Percentiles rank a stretch among this genome's conserved stretches.
Evolutionary conservation across 495 filamentous ascomycete species (phyloP).

Genomic region (Neurospora sp.): DNA sequence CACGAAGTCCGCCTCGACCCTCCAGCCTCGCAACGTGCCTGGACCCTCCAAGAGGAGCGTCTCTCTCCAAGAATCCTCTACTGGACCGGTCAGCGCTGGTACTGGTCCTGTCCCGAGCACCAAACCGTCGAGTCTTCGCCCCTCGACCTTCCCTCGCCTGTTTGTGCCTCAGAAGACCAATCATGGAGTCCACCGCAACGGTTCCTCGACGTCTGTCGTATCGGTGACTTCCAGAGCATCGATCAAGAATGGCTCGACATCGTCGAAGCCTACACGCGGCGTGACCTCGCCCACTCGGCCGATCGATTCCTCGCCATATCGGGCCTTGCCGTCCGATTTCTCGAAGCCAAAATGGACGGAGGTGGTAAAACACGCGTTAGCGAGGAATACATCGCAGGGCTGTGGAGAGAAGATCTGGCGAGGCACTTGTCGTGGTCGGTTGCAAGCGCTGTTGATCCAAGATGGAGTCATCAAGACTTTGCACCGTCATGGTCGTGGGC

Average conservation of each 20-base stretch:
- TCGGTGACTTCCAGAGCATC: conserved; percentile 15
- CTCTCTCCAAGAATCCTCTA: conserved; percentile 24
- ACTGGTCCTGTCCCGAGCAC: conserved; percentile 23
- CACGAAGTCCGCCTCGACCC: conserved; percentile 16
- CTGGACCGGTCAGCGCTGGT: conserved; percentile 22
- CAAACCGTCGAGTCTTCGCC: conserved; percentile 15
- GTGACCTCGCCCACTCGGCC: conserved; percentile 17
- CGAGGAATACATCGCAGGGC: conserved; percentile 21
- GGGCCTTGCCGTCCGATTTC: conserved; percentile 24
- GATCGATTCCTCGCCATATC: conserved; percentile 24
- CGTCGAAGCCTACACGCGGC: conserved; percentile 21
- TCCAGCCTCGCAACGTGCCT: conserved; percentile 18
- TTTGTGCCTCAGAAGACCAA: background rate
- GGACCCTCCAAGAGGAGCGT: conserved; percentile 26
- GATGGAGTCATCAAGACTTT: conserved; percentile 13
- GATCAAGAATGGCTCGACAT: conserved; percentile 27
- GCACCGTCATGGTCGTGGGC: conserved; percentile 26
- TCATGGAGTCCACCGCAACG: conserved; percentile 16
- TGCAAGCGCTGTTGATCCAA: conserved; percentile 6
- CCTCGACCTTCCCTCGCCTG: background rate
- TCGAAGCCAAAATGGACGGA: conserved; percentile 17
- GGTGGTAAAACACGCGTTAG: conserved; percentile 7
- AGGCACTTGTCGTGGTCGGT: conserved; percentile 22
- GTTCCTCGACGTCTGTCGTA: conserved; percentile 18
- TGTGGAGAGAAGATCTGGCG: conserved; percentile 22